phyloP scores from a whole-genome alignment of 1,139 yeast species.

The Geotrichum restrictum region DNA sequence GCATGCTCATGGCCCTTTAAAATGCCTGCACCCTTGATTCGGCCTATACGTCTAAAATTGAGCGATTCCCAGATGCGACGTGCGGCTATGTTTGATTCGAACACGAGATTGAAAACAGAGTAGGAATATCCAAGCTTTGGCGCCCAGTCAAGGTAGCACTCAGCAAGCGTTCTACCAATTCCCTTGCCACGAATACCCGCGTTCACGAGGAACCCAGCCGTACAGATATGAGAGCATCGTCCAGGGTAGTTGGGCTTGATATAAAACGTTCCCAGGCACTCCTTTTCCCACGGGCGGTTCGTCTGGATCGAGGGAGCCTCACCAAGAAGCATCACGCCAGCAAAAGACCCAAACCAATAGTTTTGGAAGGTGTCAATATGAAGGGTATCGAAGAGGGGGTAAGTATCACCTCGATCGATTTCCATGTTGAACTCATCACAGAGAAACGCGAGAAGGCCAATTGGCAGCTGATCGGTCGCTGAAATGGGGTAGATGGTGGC shows the following conservation, averaged over 20 bases:
- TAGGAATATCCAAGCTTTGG: conserved; percentile 82
- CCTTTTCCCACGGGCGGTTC: conserved; percentile 77
- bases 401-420: conserved; percentile 81
- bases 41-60: conserved; percentile 72
- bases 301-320: conserved; percentile 37
- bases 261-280: conserved; percentile 79
- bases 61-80: conserved; percentile 74
- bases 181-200: conserved; percentile 94
- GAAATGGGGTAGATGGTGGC: conserved; percentile 89
- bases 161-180: conserved; percentile 78
- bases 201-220: conserved; percentile 82
- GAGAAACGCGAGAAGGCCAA: conserved; percentile 70
- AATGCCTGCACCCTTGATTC: conserved; percentile 79
- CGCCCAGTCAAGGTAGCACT: conserved; percentile 86
- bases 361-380: conserved; percentile 68
- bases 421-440: conserved; percentile 94
- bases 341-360: conserved; percentile 84
- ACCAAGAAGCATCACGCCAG: conserved; percentile 75
- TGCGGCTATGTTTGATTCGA: conserved; percentile 83
- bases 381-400: conserved; percentile 76
- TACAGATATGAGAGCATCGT: conserved; percentile 86
- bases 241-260: conserved; percentile 91
- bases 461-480: conserved; percentile 60
- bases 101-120: conserved; percentile 77
- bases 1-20: conserved; percentile 78